Conservation (phyloP, 75 land plant species). For the Pinus taeda region DNA sequence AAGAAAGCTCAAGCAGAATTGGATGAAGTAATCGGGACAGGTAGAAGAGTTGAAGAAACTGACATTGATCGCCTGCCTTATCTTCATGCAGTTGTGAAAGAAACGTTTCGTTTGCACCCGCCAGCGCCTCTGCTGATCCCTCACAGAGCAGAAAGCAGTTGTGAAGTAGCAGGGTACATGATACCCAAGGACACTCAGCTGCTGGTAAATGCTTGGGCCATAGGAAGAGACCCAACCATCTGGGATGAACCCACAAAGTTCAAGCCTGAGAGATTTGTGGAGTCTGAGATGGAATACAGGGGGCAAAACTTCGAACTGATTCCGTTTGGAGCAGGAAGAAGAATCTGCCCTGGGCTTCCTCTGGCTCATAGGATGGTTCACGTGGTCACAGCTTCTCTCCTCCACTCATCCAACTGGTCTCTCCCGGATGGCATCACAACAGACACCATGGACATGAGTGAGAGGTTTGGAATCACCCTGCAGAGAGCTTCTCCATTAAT, state of each 20-base stretch:
- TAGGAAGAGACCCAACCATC: slow-evolving; percentile 19
- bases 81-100: background rate
- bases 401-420: slow-evolving; percentile 33
- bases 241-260: slow-evolving; percentile 26
- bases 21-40: too few species aligned
- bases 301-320: slow-evolving; percentile 38
- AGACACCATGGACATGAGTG: slow-evolving; percentile 32
- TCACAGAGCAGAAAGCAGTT: slow-evolving; percentile 12
- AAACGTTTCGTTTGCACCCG: slow-evolving; percentile 20
- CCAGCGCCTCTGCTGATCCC: slow-evolving; percentile 28
- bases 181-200: slow-evolving; percentile 23
- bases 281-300: slow-evolving; percentile 18
- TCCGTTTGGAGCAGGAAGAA: slow-evolving; percentile 36
- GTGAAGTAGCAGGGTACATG: slow-evolving; percentile 13
- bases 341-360: slow-evolving; percentile 36
- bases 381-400: slow-evolving; percentile 26
- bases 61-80: too few species aligned
- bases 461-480: slow-evolving; percentile 26
- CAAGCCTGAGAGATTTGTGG: slow-evolving; percentile 37
- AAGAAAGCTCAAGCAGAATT: too few species aligned
- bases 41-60: too few species aligned
- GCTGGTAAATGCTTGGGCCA: slow-evolving; percentile 30
- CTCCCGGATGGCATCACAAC: slow-evolving; percentile 30
- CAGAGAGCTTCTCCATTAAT: slow-evolving; percentile 10
- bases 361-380: slow-evolving; percentile 32